phyloP scores from a whole-genome alignment of 2,329 filamentous ascomycete genomes.

The Ophiostoma montium region DNA sequence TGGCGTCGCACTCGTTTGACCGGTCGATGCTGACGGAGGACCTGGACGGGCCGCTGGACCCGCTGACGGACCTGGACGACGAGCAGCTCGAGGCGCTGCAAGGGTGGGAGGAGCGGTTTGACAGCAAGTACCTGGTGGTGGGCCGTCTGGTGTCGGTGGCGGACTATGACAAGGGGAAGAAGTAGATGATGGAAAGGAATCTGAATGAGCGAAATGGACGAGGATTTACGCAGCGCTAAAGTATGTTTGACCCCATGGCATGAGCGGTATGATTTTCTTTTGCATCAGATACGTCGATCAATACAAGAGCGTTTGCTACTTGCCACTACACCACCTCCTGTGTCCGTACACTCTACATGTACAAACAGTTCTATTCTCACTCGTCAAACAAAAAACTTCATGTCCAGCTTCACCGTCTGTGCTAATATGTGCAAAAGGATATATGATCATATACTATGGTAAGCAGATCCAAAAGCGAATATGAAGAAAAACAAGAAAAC shows the following conservation, averaged over 20 bases:
- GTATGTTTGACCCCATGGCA: too few species aligned
- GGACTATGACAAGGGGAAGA: slow-evolving; percentile 21
- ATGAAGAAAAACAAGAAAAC: background rate
- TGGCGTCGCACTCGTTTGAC: slow-evolving; percentile 88
- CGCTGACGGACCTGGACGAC: slow-evolving; percentile 51
- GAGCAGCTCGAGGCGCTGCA: slow-evolving; percentile 73
- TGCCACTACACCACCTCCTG: too few species aligned
- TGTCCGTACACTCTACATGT: too few species aligned
- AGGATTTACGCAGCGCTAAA: background rate
- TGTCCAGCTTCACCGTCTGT: too few species aligned
- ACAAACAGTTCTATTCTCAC: too few species aligned
- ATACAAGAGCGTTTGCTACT: too few species aligned
- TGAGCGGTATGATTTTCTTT: too few species aligned
- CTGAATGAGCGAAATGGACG: too few species aligned
- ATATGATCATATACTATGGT: too few species aligned
- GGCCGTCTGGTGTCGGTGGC: slow-evolving; percentile 57
- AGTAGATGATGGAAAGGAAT: background rate
- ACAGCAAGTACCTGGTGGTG: slow-evolving; percentile 90
- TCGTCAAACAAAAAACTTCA: too few species aligned
- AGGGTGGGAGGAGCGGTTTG: slow-evolving; percentile 89
- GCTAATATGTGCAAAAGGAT: too few species aligned
- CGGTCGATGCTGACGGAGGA: slow-evolving; percentile 90
- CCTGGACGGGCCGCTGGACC: slow-evolving; percentile 69
- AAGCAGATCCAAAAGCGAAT: background rate
- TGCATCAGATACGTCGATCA: too few species aligned